Evolutionary conservation across 176 grass and related monocot species (phyloP), one percentile per base, ranked within the genome.

Genomic region (Coix lacrymajobi): DNA sequence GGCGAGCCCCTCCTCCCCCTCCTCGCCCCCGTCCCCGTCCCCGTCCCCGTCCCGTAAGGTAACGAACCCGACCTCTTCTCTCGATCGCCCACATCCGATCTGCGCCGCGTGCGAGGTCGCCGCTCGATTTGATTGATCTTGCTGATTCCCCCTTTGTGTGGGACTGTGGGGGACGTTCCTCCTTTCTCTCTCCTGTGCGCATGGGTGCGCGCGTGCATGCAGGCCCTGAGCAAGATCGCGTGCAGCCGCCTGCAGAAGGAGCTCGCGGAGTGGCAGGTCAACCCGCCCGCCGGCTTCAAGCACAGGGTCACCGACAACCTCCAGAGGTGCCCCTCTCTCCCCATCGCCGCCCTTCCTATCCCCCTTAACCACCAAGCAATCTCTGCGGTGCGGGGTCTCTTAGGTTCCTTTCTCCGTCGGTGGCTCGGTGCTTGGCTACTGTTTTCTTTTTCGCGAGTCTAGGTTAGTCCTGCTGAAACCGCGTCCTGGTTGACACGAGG

Each of bases 221-320:
- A 98, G 96, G 85, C 70, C 46, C 84, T 98, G 91, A 99, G 93
- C 80, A 99, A 95, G 91, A 99, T 96, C 87, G 93, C 96, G 3
- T 86, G 85, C 89, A 93, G 80, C 69, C 89, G 93, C 52, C 73
- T 99, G 34, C 90, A 95, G 91, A 99, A 99, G 85, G 91, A 99
- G 89, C 77, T 98, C 28, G 71, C 78, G 4, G 96, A 96, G 88
- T 98, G 93, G 96, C 91, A 95, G 81, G 71, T 81, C 87, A 87
- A 71, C 62, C 96, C 96, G 4, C 91, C 88, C 7, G 66, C 87
- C 37, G 96, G 92, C 33, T 95, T 98, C 82, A 92, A 88, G 48
- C 88, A 93, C 75, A 90, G 86, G 71, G 80, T 90, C 81, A 92
- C 90, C 77, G 93, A 96, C 90, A 90, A 88, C 73, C 87, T 95